phyloP scores from a whole-genome alignment of 352 stramenopile genomes.

The Blastocystis sp. region DNA sequence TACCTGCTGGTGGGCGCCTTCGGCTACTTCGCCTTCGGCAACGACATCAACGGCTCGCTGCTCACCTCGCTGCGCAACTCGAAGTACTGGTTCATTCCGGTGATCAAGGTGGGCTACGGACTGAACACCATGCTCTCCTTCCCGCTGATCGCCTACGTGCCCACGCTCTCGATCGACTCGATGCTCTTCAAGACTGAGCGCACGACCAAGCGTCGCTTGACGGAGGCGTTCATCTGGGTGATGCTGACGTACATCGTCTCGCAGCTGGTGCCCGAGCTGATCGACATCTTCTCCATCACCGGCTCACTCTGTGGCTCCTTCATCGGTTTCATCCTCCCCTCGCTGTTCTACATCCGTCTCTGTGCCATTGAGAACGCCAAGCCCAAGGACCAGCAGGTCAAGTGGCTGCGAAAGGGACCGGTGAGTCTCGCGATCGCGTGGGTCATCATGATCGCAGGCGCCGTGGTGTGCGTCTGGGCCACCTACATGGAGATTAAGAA shows the following conservation, averaged over 20 bases:
- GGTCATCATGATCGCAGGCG: background rate
- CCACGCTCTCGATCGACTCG: background rate
- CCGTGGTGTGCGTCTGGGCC: background rate
- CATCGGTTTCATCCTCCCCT: background rate
- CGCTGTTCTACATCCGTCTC: background rate
- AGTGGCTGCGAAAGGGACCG: background rate
- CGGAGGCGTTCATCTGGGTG: background rate
- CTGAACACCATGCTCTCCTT: background rate
- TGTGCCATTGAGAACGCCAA: background rate
- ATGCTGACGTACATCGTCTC: background rate
- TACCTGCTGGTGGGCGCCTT: background rate
- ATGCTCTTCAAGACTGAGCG: background rate
- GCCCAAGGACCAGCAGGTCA: background rate
- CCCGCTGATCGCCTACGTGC: background rate
- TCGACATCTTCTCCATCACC: background rate
- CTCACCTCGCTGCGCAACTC: background rate
- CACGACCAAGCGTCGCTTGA: background rate
- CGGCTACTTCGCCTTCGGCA: constrained; percentile 2
- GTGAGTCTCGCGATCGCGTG: background rate
- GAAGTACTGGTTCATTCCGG: background rate
- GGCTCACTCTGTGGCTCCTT: background rate
- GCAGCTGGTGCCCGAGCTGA: background rate
- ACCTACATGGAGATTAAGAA: constrained; percentile 13
- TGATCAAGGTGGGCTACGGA: constrained; percentile 6
- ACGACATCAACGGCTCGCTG: background rate